Evolutionary conservation across 805 yeast species (phyloP), one percentile per base, ranked within the genome.

Genomic region (Millerozyma miso): DNA sequence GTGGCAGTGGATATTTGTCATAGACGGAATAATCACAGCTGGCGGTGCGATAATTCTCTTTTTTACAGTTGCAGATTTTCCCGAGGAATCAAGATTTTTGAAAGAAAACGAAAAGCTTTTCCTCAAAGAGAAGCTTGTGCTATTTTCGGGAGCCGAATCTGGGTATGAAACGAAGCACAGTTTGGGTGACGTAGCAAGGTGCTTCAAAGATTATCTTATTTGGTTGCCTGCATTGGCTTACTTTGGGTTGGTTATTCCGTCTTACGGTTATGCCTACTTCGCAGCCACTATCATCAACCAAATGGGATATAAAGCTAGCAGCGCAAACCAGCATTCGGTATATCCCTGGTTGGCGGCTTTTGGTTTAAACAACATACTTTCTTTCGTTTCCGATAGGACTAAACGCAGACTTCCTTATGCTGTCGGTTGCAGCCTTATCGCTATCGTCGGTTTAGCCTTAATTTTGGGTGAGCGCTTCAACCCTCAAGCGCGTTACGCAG

Each of bases 341-440:
- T 89, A 88, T 51, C 95, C 96, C 16, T 88, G 95, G 90, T 70
- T 86, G 34, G 66, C 74, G 20, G 86, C 95, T 0, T 84, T 88
- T 55, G 88, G 83, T 4, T 66, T 76, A 29, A 76, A 83, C 35
- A 80, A 83, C 63, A 53, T 77, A 3, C 48, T 75, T n/a, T 91
- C 95, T 0, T 65, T 71, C 45, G 48, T 72, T 43, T 83, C 93
- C 0, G 96, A 88, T 58, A 61, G 55, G 37, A 41, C 65, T 17
- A 67, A 74, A 46, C 55, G 58, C 37, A 71, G 88, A 63, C 58
- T 74, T 17, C 71, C 73, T 38, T 69, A 65, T 39, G 64, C 76
- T 18, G 49, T 76, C 15, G 52, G 47, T 23, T 45, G 56, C 31
- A 50, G 53, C 7, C 16, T 54, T 2, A 3, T 57, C 17, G 76